Conservation (phyloP, 805 yeast genomes). For the Barnettozyma sp. region DNA sequence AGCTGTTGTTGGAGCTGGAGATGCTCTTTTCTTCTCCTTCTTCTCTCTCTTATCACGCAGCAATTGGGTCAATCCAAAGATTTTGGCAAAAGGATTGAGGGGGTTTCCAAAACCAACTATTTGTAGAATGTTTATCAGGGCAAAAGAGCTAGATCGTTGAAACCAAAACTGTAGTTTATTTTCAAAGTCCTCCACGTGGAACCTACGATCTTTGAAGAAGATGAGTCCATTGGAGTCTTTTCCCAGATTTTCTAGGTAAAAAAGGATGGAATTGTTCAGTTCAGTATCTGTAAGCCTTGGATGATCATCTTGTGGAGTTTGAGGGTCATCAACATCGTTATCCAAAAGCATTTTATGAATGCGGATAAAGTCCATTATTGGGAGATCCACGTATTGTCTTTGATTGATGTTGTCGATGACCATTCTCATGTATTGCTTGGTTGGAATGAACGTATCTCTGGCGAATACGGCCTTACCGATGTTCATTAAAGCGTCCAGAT, state of each 20-base stretch:
- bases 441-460: constrained; percentile 78
- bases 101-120: constrained; percentile 74
- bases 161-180: constrained; percentile 57
- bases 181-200: constrained; percentile 21
- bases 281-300: constrained; percentile 41
- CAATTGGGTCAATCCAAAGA: constrained; percentile 67
- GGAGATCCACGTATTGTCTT: constrained; percentile 37
- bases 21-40: constrained; percentile 47
- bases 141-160: constrained; percentile 69
- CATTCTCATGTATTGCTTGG: constrained; percentile 67
- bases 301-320: constrained; percentile 37
- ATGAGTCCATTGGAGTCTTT: constrained; percentile 52
- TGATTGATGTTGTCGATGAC: constrained; percentile 73
- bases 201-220: constrained; percentile 39
- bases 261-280: constrained; percentile 5
- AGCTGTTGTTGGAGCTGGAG: constrained; percentile 8
- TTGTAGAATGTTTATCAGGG: constrained; percentile 68
- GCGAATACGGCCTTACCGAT: constrained; percentile 75
- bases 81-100: constrained; percentile 65
- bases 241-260: constrained; percentile 11
- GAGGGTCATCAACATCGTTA: constrained; percentile 32
- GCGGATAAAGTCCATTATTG: constrained; percentile 26
- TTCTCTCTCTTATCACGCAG: constrained; percentile 65
- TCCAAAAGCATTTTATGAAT: constrained; percentile 23
- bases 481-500: constrained; percentile 68